These are phyloP conservation scores for Vitis hybrid DNA, from an alignment of 177 flowering plant species.

Conservation along the genomic window DNA sequence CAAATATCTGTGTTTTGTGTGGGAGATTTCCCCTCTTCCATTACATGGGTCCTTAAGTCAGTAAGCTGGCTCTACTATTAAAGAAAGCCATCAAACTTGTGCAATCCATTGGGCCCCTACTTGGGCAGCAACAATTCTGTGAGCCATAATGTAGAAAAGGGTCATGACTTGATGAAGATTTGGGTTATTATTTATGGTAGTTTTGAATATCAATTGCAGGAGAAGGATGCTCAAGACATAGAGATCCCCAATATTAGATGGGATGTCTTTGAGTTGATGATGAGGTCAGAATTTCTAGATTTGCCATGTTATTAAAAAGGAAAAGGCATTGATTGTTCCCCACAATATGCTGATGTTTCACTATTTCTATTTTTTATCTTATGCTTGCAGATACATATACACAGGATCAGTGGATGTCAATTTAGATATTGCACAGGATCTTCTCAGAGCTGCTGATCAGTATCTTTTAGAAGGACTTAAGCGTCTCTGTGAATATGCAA, in stretches of 20 bases:
- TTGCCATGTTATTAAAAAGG: background rate
- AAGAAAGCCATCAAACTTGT: background rate
- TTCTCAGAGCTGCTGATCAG: slow-evolving; percentile 97
- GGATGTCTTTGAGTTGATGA: slow-evolving; percentile 98
- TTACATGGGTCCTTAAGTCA: no score
- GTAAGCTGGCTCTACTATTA: background rate
- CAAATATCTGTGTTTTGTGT: background rate
- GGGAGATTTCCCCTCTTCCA: background rate
- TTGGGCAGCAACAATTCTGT: no score
- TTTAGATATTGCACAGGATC: slow-evolving; percentile 87
- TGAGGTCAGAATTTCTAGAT: slow-evolving; percentile 36
- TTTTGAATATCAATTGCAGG: slow-evolving; percentile 46
- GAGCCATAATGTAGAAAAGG: no score
- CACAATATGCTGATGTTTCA: background rate
- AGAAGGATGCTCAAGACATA: slow-evolving; percentile 93
- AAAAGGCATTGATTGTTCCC: no score
- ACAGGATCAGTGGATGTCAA: slow-evolving; percentile 87
- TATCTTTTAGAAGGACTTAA: slow-evolving; percentile 96
- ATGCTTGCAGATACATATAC: slow-evolving; percentile 72
- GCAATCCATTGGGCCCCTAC: no score
- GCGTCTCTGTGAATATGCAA: slow-evolving; percentile 90
- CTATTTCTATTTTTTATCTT: background rate
- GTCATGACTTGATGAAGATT: no score
- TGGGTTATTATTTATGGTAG: no score
- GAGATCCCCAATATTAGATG: slow-evolving; percentile 96